Evolutionary conservation across 139 green algal species (phyloP).

Genomic region (Limnomonas spitsbergensis): DNA sequence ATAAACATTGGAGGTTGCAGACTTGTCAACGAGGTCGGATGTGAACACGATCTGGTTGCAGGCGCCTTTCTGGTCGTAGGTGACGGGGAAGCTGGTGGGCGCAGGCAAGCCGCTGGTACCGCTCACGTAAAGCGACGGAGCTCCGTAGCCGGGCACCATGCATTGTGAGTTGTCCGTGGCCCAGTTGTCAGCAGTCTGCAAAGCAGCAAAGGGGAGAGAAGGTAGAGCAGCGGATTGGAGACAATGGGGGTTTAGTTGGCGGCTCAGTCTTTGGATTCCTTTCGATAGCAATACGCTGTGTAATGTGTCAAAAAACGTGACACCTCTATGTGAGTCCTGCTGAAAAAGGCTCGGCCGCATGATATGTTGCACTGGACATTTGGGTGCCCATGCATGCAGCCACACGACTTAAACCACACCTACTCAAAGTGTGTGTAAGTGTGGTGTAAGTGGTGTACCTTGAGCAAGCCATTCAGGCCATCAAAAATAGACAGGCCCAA

Average conservation of each 20-base stretch:
- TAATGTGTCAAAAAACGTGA: too few species aligned
- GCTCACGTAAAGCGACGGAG: background rate
- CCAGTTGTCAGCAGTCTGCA: constrained; percentile 9
- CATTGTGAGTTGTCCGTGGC: background rate
- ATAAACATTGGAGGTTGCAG: background rate
- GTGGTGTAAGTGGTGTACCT: too few species aligned
- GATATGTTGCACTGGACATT: too few species aligned
- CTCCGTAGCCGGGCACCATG: background rate
- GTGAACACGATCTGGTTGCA: background rate
- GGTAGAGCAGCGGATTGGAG: background rate
- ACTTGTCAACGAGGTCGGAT: background rate
- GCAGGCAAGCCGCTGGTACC: constrained; percentile 1
- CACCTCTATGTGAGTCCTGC: too few species aligned
- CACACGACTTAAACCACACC: too few species aligned
- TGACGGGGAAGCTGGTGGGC: constrained; percentile 8
- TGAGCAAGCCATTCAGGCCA: background rate
- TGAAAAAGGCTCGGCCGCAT: background rate
- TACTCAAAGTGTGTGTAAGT: background rate
- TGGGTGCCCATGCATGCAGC: too few species aligned
- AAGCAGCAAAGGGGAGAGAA: too few species aligned
- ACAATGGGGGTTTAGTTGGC: too few species aligned
- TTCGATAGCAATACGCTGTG: too few species aligned
- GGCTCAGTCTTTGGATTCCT: too few species aligned
- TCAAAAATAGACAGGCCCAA: background rate
- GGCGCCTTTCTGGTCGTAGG: background rate